Evolutionary conservation across 2,329 filamentous ascomycete species (phyloP).

Genomic region (Colletotrichum sp.): DNA sequence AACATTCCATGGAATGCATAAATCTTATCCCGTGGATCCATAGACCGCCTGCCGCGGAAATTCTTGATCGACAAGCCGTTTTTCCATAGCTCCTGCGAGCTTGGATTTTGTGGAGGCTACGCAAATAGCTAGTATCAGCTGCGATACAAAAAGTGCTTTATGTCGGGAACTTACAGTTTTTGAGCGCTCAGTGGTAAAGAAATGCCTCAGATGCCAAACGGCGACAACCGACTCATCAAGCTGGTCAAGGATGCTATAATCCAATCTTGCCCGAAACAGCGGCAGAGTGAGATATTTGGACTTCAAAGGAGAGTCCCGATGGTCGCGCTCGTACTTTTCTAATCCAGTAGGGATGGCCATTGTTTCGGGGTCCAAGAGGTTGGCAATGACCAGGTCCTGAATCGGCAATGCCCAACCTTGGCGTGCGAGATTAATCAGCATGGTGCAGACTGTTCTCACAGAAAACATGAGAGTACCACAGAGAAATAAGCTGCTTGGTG

Average conservation of each 20-base stretch:
- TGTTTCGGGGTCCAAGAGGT: accelerated
- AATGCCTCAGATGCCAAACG: background rate
- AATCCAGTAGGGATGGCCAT: background rate
- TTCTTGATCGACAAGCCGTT: background rate
- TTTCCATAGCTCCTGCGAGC: accelerated
- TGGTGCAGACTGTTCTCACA: no score
- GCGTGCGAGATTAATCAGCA: no score
- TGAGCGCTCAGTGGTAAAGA: accelerated
- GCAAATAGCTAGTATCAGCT: accelerated
- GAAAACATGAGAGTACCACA: background rate
- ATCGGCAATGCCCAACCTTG: no score
- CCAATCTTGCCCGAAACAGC: accelerated
- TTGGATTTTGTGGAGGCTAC: background rate
- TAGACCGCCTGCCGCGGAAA: accelerated
- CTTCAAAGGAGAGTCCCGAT: background rate
- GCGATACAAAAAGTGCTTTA: accelerated
- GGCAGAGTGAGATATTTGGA: accelerated
- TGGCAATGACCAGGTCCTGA: accelerated
- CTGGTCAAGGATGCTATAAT: accelerated
- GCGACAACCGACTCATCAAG: accelerated
- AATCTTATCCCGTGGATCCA: background rate
- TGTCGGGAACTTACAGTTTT: background rate
- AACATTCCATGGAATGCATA: background rate
- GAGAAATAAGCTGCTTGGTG: accelerated
- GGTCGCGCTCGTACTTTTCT: no score